Conservation (phyloP, 371 early-diverging fungal species). For the Capniomyces stellatus region DNA sequence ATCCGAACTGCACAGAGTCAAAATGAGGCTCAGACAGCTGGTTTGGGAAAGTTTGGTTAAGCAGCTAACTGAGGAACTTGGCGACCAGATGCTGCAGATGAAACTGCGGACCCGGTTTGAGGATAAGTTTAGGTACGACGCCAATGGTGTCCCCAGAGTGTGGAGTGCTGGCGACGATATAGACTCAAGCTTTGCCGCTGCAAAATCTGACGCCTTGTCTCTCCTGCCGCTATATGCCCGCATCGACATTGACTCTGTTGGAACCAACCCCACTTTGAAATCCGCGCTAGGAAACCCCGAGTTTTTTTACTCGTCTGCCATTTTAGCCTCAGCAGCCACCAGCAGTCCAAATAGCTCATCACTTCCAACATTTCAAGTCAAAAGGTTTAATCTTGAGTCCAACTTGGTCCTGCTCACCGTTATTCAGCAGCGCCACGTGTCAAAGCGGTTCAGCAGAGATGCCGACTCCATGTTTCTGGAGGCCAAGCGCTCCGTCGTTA, state of each 20-base stretch:
- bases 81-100: slow-evolving; percentile 56
- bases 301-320: background rate
- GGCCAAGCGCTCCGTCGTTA: slow-evolving; percentile 84
- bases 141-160: slow-evolving; percentile 74
- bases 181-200: slow-evolving; percentile 56
- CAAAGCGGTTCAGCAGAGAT: slow-evolving; percentile 68
- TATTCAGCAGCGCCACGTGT: slow-evolving; percentile 50
- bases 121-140: slow-evolving; percentile 83
- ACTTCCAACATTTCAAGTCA: background rate
- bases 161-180: slow-evolving; percentile 92
- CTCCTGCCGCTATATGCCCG: slow-evolving; percentile 33
- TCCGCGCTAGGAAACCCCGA: background rate
- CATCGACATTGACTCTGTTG: background rate
- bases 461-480: slow-evolving; percentile 81
- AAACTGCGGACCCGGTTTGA: slow-evolving; percentile 67
- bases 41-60: slow-evolving; percentile 56
- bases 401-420: slow-evolving; percentile 43
- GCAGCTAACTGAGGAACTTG: slow-evolving; percentile 58
- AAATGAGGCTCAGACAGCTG: background rate
- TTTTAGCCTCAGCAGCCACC: background rate
- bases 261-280: background rate
- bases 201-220: slow-evolving; percentile 43
- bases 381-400: slow-evolving; percentile 33
- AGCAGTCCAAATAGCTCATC: background rate
- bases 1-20: background rate